Base-by-base conservation (phyloP, 768 basidiomycete species). In the Russula brevipes region DNA sequence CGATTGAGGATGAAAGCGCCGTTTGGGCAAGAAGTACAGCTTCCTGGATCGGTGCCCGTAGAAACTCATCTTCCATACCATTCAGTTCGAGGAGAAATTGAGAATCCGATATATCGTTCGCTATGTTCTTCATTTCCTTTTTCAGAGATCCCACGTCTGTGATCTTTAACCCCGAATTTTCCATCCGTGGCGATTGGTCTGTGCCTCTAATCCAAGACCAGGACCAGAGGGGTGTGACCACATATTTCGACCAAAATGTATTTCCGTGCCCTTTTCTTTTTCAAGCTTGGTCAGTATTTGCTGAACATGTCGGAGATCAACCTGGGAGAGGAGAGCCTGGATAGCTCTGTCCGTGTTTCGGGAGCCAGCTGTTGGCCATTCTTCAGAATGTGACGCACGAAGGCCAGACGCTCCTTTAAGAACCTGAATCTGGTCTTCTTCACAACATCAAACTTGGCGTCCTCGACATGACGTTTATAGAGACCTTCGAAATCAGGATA, bases 1-100 rank as follows among this genome's bases (percentile, higher is more conserved):
- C 24, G 24, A 24, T 39, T 2, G 3, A 19, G 12, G 24, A 24
- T 0, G 44, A 16, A 6, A 70, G 33, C n/a, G 57, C 47, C 0
- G 42, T n/a, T 11, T 57, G 54, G 2, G 61, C 66, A 4, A 52
- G 33, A 0, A 7, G 17, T 12, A 54, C 45, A 2, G 38, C 64
- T 4, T 60, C 44, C 1, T 45, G n/a, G 5, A 65, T 59, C 9
- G 44, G 7, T 0, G 60, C 46, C 7, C 19, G 30, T 7, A 57
- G 6, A 0, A 36, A 59, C 3, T 57, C 33, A 9, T 30, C 19
- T 10, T 53, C 59, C 17, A 65, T 24, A 33, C 9, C 16, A 7
- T 47, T 50, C 33, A 67, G 46, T 11, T 38, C 41, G 4, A 38
- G 31, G 0, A 69, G 42, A 41, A 69, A 69, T 0, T 30, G n/a